Percentiles rank a stretch among this genome's conserved stretches.
These are phyloP conservation scores for Raffaelea deltoideospora DNA, from an alignment of 2,329 filamentous ascomycete genomes.

Conservation along the genomic window DNA sequence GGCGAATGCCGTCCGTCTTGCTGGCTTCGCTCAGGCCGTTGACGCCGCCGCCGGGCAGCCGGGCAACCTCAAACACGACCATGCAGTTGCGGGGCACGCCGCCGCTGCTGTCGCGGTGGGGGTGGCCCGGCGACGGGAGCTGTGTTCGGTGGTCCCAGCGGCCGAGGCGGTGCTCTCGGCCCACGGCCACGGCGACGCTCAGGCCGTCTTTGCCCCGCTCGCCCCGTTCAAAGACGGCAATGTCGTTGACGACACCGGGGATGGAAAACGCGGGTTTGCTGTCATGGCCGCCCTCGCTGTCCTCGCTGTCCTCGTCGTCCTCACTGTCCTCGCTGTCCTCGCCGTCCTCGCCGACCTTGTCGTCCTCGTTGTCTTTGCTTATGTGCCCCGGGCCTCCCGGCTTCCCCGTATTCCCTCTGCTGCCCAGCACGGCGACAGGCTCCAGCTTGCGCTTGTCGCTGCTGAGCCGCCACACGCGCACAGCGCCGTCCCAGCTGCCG, in stretches of 20 bases:
- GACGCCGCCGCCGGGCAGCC: conserved; percentile 17
- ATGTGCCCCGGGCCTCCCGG: conserved; percentile 13
- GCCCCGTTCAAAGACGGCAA: conserved; percentile 74
- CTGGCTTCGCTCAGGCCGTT: conserved; percentile 4
- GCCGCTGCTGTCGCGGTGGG: no score
- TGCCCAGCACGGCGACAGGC: conserved; percentile 50
- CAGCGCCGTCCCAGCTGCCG: conserved; percentile 85
- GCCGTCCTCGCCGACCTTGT: conserved; percentile 1
- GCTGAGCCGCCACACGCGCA: conserved; percentile 73
- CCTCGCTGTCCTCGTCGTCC: conserved; percentile 6
- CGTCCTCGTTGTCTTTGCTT: conserved; percentile 13
- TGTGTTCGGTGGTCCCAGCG: conserved; percentile 69
- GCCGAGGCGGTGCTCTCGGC: conserved; percentile 73
- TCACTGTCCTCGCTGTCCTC: conserved; percentile 4
- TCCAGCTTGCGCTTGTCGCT: conserved; percentile 72
- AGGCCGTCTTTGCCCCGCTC: conserved; percentile 62
- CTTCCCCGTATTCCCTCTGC: no score
- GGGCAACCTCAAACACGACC: conserved; percentile 58
- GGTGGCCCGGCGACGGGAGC: conserved; percentile 39
- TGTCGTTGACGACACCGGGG: conserved; percentile 69
- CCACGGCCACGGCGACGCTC: conserved; percentile 72
- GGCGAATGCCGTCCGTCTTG: no score
- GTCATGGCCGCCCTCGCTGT: conserved; percentile 8
- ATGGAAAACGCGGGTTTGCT: conserved; percentile 1
- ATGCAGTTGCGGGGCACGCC: conserved; percentile 73